phyloP scores from a whole-genome alignment of 352 stramenopile genomes.

The Globisporangium recalcitrans region DNA sequence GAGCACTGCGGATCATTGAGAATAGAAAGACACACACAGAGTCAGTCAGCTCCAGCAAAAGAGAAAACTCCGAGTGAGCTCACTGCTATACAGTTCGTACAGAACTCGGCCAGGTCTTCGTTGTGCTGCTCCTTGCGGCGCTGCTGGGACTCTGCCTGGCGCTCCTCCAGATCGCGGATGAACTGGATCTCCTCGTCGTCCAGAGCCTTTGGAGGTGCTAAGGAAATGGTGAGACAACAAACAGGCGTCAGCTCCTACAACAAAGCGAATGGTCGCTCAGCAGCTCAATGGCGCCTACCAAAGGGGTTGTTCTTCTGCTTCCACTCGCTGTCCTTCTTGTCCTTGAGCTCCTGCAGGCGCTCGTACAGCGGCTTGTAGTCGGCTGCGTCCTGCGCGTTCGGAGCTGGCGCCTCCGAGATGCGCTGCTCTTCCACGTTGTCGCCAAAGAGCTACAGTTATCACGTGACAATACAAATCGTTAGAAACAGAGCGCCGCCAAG shows the following conservation, averaged over 20 bases:
- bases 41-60: too few species aligned
- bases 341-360: slow-evolving; percentile 67
- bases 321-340: slow-evolving; percentile 83
- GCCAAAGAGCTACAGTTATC: slow-evolving; percentile 62
- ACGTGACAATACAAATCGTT: slow-evolving; percentile 1
- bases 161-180: slow-evolving; percentile 62
- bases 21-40: background rate
- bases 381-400: slow-evolving; percentile 29
- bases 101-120: slow-evolving; percentile 64
- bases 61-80: too few species aligned
- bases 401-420: slow-evolving; percentile 56
- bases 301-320: slow-evolving; percentile 89
- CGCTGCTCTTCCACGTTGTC: slow-evolving; percentile 84
- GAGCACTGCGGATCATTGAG: slow-evolving; percentile 46
- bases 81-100: slow-evolving; percentile 35
- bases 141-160: slow-evolving; percentile 41
- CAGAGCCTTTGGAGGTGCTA: slow-evolving; percentile 79
- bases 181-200: slow-evolving; percentile 85
- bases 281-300: slow-evolving; percentile 26
- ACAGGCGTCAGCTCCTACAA: background rate
- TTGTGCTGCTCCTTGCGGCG: slow-evolving; percentile 63
- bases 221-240: background rate
- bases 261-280: background rate
- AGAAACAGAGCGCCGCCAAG: background rate
- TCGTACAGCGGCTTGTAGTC: slow-evolving; percentile 80